Evolutionary conservation across 2,329 filamentous ascomycete species (phyloP), one percentile per base, ranked within the genome.

Genomic region (Fusarium proliferatum): DNA sequence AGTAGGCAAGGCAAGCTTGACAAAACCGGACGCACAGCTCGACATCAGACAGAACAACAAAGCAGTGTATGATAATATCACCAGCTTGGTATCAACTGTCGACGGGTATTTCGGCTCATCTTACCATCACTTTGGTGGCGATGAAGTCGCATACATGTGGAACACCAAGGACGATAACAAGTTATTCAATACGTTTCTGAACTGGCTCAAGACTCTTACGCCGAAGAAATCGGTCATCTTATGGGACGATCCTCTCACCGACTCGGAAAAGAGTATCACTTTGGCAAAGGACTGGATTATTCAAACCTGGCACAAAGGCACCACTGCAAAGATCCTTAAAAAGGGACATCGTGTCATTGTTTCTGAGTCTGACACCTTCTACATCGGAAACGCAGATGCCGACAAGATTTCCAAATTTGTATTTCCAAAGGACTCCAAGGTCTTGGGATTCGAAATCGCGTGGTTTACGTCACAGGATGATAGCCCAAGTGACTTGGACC

Each of bases 381-480:
- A 68, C 1, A 62, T 68, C 8, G 65, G 65, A 17, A 68, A 68
- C 5, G 42, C 65, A 19, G 64, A 62, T 5, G 5, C 11, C 4
- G 17, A 62, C 0, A 68, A 38, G 2, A 67, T 68, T 3, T 62
- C 48, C 2, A 49, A 49, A 0, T 68, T 68, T 2, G 17, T 26
- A 0, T 68, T 68, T 0, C 65, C 65, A 2, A n/a, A 68, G 9
- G n/a, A 23, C 2, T 28, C 36, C 2, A 68, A 68, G 1, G 42
- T 68, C 1, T 1, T 68, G n/a, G 65, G 65, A 1, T 68, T 49
- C 4, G 65, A 68, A 17, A 5, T 68, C 9, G 64, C 53, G 1
- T 68, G 65, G 65, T 68, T 68, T 0, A 68, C 65, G 0, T 68
- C 65, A 2, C 21, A 62, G 10, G 65, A 23, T 13, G 64, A 68